Evolutionary conservation across 2,329 filamentous ascomycete species (phyloP).

Genomic region (Dactylella cylindrospora): DNA sequence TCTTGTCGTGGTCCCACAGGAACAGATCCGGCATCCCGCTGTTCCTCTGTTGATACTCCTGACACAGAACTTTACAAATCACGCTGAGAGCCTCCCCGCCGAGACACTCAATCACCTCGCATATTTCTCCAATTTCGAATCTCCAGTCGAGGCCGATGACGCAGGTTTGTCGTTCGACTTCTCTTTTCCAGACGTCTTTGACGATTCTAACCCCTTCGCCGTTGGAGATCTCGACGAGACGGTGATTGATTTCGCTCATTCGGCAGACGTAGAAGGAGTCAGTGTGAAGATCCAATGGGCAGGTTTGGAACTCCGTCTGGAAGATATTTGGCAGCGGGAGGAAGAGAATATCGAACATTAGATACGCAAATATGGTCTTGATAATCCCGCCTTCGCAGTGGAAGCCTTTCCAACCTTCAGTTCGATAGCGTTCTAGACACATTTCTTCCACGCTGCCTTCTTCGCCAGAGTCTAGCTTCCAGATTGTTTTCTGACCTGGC

Average conservation of each 20-base stretch:
- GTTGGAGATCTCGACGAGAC: slow-evolving; percentile 83
- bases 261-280: slow-evolving; percentile 86
- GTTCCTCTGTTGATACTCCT: slow-evolving; percentile 85
- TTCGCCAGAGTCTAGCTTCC: slow-evolving; percentile 69
- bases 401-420: slow-evolving; percentile 87
- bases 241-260: slow-evolving; percentile 84
- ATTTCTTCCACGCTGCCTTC: slow-evolving; percentile 91
- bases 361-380: slow-evolving; percentile 83
- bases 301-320: slow-evolving; percentile 91
- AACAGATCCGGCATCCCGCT: slow-evolving; percentile 91
- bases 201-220: slow-evolving; percentile 71
- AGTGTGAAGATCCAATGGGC: slow-evolving; percentile 86
- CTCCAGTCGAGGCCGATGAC: slow-evolving; percentile 92
- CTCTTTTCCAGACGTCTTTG: slow-evolving; percentile 65
- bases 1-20: slow-evolving; percentile 67
- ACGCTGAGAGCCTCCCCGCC: slow-evolving; percentile 75
- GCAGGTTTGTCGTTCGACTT: slow-evolving; percentile 73
- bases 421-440: slow-evolving; percentile 84
- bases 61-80: slow-evolving; percentile 87
- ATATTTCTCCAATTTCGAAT: slow-evolving; percentile 74
- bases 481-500: slow-evolving; percentile 67
- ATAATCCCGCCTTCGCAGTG: slow-evolving; percentile 90
- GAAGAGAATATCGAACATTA: slow-evolving; percentile 93
- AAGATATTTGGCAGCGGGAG: slow-evolving; percentile 95
- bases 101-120: slow-evolving; percentile 78